A percentile compares a stretch with the other conserved stretches of the same genome.
Conservation (phyloP, 139 green algal species). For the Micromonas commoda region DNA sequence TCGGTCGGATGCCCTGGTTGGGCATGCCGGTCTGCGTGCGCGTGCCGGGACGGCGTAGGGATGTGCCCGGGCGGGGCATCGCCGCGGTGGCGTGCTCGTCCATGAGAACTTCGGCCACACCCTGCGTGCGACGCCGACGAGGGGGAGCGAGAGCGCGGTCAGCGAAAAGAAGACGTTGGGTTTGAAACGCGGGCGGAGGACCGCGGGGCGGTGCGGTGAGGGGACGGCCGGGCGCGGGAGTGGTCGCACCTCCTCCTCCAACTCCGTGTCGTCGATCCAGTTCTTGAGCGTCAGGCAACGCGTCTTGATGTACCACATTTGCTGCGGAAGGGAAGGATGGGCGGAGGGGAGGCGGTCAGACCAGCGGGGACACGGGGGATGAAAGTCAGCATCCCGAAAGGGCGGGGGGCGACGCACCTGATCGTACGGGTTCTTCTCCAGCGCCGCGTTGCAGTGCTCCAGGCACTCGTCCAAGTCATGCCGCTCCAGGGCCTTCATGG, state of each 20-base stretch:
- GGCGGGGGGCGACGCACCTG: slow-evolving; percentile 42
- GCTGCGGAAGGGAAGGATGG: too few species aligned
- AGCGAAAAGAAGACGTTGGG: too few species aligned
- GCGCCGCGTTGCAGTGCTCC: slow-evolving; percentile 52
- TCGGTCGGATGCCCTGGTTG: slow-evolving; percentile 51
- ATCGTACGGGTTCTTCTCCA: slow-evolving; percentile 61
- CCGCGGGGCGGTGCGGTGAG: not conserved
- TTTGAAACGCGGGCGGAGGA: too few species aligned
- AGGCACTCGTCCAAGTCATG: slow-evolving; percentile 59
- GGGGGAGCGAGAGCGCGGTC: too few species aligned
- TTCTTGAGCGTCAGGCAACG: slow-evolving; percentile 55
- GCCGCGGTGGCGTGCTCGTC: slow-evolving; percentile 8
- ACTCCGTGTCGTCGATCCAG: slow-evolving; percentile 75
- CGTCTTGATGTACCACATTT: not conserved
- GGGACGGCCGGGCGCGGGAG: not conserved
- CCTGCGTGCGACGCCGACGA: slow-evolving; percentile 34
- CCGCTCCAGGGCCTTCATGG: slow-evolving; percentile 47
- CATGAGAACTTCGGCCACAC: slow-evolving; percentile 49
- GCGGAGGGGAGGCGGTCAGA: too few species aligned
- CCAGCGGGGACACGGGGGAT: too few species aligned
- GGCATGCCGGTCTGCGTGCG: slow-evolving; percentile 48
- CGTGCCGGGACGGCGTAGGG: not conserved
- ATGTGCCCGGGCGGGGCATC: slow-evolving; percentile 5
- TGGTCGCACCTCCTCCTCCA: slow-evolving; percentile 61
- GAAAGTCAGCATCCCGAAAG: not conserved